Evolutionary conservation across 495 filamentous ascomycete species (phyloP).

Genomic region (Parmelia sp.): DNA sequence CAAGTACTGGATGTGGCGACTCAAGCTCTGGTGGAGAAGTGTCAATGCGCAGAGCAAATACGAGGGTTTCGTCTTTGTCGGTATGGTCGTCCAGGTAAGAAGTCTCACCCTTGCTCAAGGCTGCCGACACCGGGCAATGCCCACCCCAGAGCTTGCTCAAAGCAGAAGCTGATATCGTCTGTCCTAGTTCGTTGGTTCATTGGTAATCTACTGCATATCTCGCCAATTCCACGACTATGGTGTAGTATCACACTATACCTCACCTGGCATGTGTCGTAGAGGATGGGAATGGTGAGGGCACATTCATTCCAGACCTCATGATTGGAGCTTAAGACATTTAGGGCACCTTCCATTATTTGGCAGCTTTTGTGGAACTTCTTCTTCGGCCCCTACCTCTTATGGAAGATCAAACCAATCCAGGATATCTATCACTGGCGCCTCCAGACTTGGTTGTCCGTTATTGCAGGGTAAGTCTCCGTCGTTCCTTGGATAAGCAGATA

Average conservation of each 20-base stretch:
- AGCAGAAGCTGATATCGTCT: not conserved
- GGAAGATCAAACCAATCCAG: conserved; percentile 45
- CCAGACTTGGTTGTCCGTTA: conserved; percentile 55
- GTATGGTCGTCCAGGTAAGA: conserved; percentile 47
- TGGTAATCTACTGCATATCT: conserved; percentile 58
- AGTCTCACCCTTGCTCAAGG: not conserved
- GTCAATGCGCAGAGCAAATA: conserved; percentile 23
- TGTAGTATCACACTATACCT: conserved; percentile 45
- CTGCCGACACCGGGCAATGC: not conserved
- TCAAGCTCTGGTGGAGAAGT: conserved; percentile 24
- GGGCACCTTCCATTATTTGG: conserved; percentile 56
- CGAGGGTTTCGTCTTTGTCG: conserved; percentile 37
- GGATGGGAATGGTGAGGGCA: conserved; percentile 60
- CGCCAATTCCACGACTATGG: conserved; percentile 59
- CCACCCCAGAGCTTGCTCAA: not conserved
- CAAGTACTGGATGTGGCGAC: conserved; percentile 26
- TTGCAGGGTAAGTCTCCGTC: conserved; percentile 42
- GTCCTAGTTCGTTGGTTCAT: conserved; percentile 48
- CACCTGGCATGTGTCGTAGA: conserved; percentile 37
- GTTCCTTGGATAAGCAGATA: not conserved
- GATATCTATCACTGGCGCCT: conserved; percentile 64
- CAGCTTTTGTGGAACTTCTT: conserved; percentile 60
- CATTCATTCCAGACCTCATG: not conserved
- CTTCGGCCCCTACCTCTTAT: conserved; percentile 44
- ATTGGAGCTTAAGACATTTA: conserved; percentile 19